Evolutionary conservation across 139 green algal genomes (phyloP).

Genomic region (Trebouxia sp.): DNA sequence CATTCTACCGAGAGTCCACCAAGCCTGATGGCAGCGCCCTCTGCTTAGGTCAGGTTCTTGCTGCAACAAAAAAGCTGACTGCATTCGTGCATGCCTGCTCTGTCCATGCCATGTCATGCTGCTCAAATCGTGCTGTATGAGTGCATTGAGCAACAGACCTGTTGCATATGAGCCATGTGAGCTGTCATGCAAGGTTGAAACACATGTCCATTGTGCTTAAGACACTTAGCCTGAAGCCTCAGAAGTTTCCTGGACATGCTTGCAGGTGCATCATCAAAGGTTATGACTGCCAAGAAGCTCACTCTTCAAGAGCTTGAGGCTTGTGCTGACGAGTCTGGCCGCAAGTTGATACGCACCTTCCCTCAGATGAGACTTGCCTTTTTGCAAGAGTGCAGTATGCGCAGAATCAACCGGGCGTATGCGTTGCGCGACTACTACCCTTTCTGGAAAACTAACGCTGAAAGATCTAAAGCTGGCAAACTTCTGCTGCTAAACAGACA

Average conservation of each 20-base stretch:
- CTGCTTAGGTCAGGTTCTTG: constrained; percentile 21
- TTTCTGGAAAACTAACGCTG: constrained; percentile 43
- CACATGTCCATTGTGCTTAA: no score
- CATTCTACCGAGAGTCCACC: constrained; percentile 25
- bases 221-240: no score
- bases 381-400: background rate
- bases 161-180: no score
- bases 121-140: no score
- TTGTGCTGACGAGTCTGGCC: background rate
- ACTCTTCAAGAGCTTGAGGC: background rate
- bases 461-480: constrained; percentile 34
- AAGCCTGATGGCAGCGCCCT: constrained; percentile 33
- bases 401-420: constrained; percentile 23
- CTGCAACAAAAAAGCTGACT: no score
- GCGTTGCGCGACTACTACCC: constrained; percentile 46
- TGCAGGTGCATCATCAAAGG: constrained; percentile 1
- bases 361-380: constrained; percentile 13
- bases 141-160: no score
- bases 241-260: background rate
- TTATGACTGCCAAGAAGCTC: constrained; percentile 27
- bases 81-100: no score
- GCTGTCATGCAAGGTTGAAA: no score
- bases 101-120: no score
- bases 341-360: constrained; percentile 13
- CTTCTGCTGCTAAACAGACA: constrained; percentile 7